A percentile compares a stretch with the other conserved stretches of the same genome.
phyloP scores from a whole-genome alignment of 2,329 filamentous ascomycete genomes.

The Fusarium albosuccineum region DNA sequence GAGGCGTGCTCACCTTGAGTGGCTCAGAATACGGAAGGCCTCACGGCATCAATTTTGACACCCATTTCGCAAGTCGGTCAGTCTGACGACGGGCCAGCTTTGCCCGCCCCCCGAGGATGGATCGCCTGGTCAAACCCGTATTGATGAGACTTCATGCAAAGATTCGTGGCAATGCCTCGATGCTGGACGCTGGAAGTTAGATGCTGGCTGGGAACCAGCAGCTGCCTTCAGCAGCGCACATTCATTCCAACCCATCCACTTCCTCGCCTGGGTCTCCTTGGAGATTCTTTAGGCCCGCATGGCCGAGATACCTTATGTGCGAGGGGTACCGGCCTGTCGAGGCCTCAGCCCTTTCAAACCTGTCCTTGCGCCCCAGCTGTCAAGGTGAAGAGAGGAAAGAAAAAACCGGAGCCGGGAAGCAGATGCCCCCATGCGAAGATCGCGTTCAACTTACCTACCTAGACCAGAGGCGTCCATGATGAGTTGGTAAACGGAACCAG shows the following conservation, averaged over 20 bases:
- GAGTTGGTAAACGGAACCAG: conserved; percentile 30
- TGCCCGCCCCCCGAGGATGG: conserved; percentile 16
- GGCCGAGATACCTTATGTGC: neutral
- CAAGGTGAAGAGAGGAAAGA: conserved; percentile 23
- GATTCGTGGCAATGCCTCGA: conserved; percentile 47
- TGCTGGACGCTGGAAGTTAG: conserved; percentile 6
- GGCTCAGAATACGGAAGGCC: conserved; percentile 37
- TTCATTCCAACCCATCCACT: conserved; percentile 30
- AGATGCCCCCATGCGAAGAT: conserved; percentile 46
- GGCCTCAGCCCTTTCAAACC: neutral
- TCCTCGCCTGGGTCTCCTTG: neutral
- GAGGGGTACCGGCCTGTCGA: neutral
- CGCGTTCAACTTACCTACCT: conserved; percentile 39
- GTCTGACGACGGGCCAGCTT: conserved; percentile 23
- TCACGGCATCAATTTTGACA: conserved; percentile 22
- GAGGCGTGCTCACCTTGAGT: conserved; percentile 28
- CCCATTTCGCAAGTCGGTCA: conserved; percentile 18
- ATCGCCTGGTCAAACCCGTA: conserved; percentile 35
- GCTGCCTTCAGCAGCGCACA: conserved; percentile 4
- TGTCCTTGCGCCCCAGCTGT: conserved; percentile 24
- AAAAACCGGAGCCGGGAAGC: conserved; percentile 45
- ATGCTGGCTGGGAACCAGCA: conserved; percentile 34
- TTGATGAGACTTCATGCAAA: conserved; percentile 46
- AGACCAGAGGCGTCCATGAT: conserved; percentile 32
- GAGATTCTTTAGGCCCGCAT: conserved; percentile 3